Evolutionary conservation across 176 grass and related monocot species (phyloP), one percentile per base, ranked within the genome.

Genomic region (Cenchrus americanus): DNA sequence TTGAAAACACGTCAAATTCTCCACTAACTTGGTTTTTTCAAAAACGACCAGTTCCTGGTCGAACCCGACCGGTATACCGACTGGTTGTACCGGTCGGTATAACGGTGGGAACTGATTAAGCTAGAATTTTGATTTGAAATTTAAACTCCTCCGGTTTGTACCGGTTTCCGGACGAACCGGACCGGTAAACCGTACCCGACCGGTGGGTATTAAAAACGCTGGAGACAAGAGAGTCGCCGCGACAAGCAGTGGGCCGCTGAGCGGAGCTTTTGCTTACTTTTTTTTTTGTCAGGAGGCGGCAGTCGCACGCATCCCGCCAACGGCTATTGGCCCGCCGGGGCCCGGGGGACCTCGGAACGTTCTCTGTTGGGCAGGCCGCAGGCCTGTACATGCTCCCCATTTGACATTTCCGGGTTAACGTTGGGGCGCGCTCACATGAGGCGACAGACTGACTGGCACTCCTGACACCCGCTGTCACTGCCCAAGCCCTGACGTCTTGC

Each of bases 381-480:
- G 22, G 64, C 64, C 5, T 21, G 43, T 80, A 53, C 44, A 60
- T 11, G 44, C 24, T 43, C 41, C 54, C 19, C 19, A 19, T 51
- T 89, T 81, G 77, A 85, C 87, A 70, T 21, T 85, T 51, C 69
- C 0, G 19, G 27, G 27, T 51, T n/a, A 70, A 77, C 71, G 64
- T 77, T 85, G 83, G 32, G 82, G 32, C 43, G 42, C 42, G 4
- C 41, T 73, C 47, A 57, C 77, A 74, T 80, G 59, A 59, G 61
- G 61, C 5, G 26, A 55, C 66, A 66, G 23, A 1, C 32, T 43
- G 55, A 23, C 78, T 69, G 57, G 44, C 73, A 61, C n/a, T 61
- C 58, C 9, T 22, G 63, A 53, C 62, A 51, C 62, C n/a, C 47
- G 1, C 23, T 65, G 60, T 34, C 43, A 65, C 26, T 19, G 26